Conservation (phyloP, 163 green algal species). For the Scenedesmus sp. region DNA sequence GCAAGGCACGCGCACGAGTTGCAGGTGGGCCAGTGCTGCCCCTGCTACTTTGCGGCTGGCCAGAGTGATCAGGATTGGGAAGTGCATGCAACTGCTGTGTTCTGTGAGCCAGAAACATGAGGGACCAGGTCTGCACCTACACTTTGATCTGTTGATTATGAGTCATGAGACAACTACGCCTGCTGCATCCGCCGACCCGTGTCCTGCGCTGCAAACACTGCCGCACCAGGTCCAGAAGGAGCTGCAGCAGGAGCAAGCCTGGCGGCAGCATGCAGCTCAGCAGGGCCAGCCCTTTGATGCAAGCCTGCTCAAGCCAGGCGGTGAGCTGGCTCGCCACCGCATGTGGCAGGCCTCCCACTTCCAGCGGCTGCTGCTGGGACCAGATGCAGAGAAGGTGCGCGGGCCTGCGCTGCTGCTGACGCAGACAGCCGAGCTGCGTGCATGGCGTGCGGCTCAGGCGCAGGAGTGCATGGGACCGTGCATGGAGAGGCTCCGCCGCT, state of each 20-base stretch:
- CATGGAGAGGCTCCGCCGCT: neutral
- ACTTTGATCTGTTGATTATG: too few relatives aligned
- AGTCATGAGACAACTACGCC: too few relatives aligned
- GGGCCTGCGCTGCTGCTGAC: constrained; percentile 36
- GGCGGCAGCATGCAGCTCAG: neutral
- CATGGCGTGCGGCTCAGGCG: constrained; percentile 29
- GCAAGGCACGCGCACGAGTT: constrained; percentile 23
- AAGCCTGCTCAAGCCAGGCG: constrained; percentile 26
- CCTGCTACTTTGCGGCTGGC: neutral
- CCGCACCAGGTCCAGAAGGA: neutral
- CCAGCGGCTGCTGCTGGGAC: constrained; percentile 41
- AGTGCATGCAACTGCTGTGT: too few relatives aligned
- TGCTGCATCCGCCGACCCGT: too few relatives aligned
- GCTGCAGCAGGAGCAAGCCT: constrained; percentile 27
- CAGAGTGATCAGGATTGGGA: too few relatives aligned
- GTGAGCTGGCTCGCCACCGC: constrained; percentile 14
- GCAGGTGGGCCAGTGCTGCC: neutral
- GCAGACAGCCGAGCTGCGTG: constrained; percentile 36
- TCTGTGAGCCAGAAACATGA: too few relatives aligned
- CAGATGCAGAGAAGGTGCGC: constrained; percentile 48
- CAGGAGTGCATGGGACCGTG: constrained; percentile 33
- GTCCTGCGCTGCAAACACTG: neutral
- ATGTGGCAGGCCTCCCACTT: constrained; percentile 35
- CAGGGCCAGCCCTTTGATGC: neutral
- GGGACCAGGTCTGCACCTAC: too few relatives aligned